Evolutionary conservation across 1,139 yeast genomes (phyloP).

Genomic region (Yamadazyma kanchanaburiensis): DNA sequence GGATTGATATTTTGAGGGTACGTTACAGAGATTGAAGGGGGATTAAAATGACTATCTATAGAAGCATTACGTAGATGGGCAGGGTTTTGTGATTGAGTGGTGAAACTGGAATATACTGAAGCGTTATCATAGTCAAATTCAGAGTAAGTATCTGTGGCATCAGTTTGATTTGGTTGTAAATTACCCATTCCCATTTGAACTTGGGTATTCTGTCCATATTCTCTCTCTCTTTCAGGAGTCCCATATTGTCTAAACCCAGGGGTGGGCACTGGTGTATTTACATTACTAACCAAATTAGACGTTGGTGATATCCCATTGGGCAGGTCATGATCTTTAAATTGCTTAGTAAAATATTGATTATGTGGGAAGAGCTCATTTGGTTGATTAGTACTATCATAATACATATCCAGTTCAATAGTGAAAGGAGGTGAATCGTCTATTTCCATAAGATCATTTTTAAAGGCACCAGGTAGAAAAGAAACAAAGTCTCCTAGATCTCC

Average conservation of each 20-base stretch:
- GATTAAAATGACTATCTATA: conserved; percentile 15
- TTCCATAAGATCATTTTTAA: conserved; percentile 31
- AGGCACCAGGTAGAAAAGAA: conserved; percentile 28
- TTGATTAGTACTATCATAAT: conserved; percentile 14
- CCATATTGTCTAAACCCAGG: conserved; percentile 5
- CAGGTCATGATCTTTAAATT: conserved; percentile 5
- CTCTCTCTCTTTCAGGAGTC: conserved; percentile 3
- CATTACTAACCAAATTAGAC: conserved; percentile 4
- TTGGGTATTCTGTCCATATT: not conserved
- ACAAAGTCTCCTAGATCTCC: no score
- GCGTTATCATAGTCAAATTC: conserved; percentile 13
- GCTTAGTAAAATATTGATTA: conserved; percentile 13
- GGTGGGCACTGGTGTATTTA: no score
- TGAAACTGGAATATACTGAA: conserved; percentile 12
- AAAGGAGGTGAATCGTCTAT: conserved; percentile 40
- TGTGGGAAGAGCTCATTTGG: conserved; percentile 8
- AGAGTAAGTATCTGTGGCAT: no score
- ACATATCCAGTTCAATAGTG: conserved; percentile 34
- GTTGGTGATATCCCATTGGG: conserved; percentile 6
- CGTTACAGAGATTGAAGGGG: conserved; percentile 10
- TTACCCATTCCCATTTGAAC: no score
- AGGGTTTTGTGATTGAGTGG: conserved; percentile 4
- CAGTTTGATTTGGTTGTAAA: no score
- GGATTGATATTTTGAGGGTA: conserved; percentile 2
- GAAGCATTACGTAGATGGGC: conserved; percentile 15